Evolutionary conservation across 768 basidiomycete species (phyloP), one percentile per base, ranked within the genome.

Genomic region (Rubroboletus pulcherrimus): DNA sequence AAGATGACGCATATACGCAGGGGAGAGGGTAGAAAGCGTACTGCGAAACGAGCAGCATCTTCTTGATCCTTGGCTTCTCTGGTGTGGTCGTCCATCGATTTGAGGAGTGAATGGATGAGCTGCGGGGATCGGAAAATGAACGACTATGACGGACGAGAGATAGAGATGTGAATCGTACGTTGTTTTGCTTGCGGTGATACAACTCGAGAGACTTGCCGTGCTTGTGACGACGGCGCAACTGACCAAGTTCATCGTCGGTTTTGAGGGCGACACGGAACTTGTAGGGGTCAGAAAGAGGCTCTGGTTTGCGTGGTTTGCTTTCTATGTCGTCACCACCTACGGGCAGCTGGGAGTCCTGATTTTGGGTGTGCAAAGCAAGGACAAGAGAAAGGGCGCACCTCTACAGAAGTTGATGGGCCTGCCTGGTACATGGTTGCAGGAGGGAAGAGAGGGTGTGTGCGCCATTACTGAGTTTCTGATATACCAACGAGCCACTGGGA

Each of bases 31-130:
- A 24, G 42, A 31, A 40, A 10, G 71, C 82, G 58, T 64, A 91
- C 91, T 19, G 87, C 78, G 45, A 91, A 63, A 19, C 89, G 86
- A 37, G 80, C 76, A 31, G 79, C 78, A 35, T 86, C 81, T 67
- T 87, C 87, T 33, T 86, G 83, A 12, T 79, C 77, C 56, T 77
- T 81, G 15, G 93, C 93, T 63, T 96, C 91, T 49, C 83, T 81
- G 0, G 92, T 92, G 65, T 94, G 90, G 34, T 87, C 85, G 35
- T 93, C 89, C 83, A 98, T 88, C 1, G 93, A 83, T 71, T 96
- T 97, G 34, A 98, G 80, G 57, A 98, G 73, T n/a, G 83, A 81
- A n/a, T 74, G 68, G 58, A 98, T 96, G 56, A 94, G 86, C 89
- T 96, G 64, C 41, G 19, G 56, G n/a, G 46, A 58, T 30, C 43